Evolutionary conservation across 2,329 filamentous ascomycete genomes (phyloP).

Genomic region (Diplodia corticola): DNA sequence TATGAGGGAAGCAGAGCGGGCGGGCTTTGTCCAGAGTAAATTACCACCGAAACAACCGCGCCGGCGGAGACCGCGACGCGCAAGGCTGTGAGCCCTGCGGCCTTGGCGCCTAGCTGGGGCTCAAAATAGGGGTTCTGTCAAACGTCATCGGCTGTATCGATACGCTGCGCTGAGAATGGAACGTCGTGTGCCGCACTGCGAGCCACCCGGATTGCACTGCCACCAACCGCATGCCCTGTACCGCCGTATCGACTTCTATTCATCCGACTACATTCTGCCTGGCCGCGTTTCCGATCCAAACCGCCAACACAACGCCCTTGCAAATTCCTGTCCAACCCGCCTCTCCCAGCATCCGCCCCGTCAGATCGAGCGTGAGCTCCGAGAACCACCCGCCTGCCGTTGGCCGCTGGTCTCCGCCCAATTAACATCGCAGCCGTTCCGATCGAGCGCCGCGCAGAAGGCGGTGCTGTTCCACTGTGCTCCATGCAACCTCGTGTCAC

Average conservation of each 20-base stretch:
- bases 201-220: slow-evolving; percentile 11
- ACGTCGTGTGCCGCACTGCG: background rate
- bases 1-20: slow-evolving; percentile 13
- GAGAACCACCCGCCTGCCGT: background rate
- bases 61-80: slow-evolving; percentile 13
- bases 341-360: background rate
- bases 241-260: background rate
- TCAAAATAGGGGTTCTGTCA: slow-evolving; percentile 14
- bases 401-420: background rate
- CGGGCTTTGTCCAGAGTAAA: slow-evolving; percentile 20
- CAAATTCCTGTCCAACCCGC: slow-evolving; percentile 17
- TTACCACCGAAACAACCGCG: slow-evolving; percentile 20
- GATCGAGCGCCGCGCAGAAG: background rate
- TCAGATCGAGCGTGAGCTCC: background rate
- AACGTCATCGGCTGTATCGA: slow-evolving; percentile 18
- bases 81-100: slow-evolving; percentile 17
- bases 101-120: slow-evolving; percentile 10
- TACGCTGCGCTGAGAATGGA: slow-evolving; percentile 9
- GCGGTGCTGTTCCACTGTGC: background rate
- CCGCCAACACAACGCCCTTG: background rate
- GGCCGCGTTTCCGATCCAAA: slow-evolving; percentile 1
- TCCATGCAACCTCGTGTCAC: background rate
- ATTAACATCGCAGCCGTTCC: background rate
- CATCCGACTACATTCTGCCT: slow-evolving; percentile 4
- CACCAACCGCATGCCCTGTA: background rate